A percentile compares a stretch with the other conserved stretches of the same genome.
phyloP scores from a whole-genome alignment of 768 basidiomycete species.

The Roridomyces roridus region DNA sequence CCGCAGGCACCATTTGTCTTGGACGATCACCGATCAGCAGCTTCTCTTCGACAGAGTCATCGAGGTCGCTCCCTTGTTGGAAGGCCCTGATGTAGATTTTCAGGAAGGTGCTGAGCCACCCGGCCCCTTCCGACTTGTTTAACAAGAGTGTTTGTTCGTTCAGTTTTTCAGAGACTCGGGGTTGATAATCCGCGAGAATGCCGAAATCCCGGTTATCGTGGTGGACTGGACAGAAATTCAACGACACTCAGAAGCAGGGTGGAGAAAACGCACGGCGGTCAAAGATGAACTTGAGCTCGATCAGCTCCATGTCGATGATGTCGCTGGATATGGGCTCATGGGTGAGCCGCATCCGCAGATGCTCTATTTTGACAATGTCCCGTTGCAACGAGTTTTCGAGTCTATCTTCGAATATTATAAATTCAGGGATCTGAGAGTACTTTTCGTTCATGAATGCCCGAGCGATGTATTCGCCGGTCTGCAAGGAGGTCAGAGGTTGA shows the following conservation, averaged over 20 bases:
- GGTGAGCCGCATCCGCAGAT: conserved; percentile 81
- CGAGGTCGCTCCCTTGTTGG: conserved; percentile 80
- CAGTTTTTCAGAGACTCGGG: conserved; percentile 53
- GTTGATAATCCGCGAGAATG: conserved; percentile 82
- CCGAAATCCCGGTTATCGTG: conserved; percentile 88
- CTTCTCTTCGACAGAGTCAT: conserved; percentile 83
- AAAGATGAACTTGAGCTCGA: conserved; percentile 84
- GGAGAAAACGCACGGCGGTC: conserved; percentile 61
- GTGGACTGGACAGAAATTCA: conserved; percentile 56
- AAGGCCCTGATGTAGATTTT: conserved; percentile 80
- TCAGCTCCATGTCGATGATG: conserved; percentile 81
- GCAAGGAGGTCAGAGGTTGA: conserved; percentile 5
- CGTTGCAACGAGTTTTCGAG: conserved; percentile 87
- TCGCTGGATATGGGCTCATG: conserved; percentile 77
- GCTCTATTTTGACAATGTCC: conserved; percentile 82
- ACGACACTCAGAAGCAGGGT: neutral
- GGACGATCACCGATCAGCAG: conserved; percentile 82
- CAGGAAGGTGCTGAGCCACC: conserved; percentile 76
- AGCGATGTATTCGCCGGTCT: conserved; percentile 83
- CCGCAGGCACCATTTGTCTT: conserved; percentile 62
- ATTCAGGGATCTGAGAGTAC: conserved; percentile 90
- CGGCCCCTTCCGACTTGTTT: conserved; percentile 63
- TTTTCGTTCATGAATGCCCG: conserved; percentile 82
- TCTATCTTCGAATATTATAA: conserved; percentile 79
- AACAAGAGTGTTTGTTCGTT: conserved; percentile 75